Base-by-base conservation (phyloP, 371 early-diverging fungal species). In the Mortierella sp. region DNA sequence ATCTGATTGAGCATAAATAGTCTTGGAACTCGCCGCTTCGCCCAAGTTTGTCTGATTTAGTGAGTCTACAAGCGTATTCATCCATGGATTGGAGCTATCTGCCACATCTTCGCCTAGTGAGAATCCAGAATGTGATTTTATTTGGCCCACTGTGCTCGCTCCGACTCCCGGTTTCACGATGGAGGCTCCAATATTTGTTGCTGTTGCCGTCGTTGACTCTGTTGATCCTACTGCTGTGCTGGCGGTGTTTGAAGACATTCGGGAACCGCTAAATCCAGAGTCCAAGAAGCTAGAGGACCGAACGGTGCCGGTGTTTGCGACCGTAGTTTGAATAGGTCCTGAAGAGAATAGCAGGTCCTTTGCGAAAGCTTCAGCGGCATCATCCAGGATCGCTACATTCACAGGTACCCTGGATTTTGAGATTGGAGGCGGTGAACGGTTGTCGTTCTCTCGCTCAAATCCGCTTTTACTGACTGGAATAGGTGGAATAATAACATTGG, bases 51-150 rank as follows among this genome's bases (percentile, higher is more conserved):
- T 68, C 14, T 61, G 45, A 6, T 75, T 72, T 58, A 75, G 6
- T 6, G 80, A 80, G 28, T 80, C 80, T 8, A 54, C 72, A 37
- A 79, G 26, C 2, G 68, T 58, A 28, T 79, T 79, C 75, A 68
- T 75, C 80, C 80, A 79, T 1, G 80, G 80, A 30, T 78, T 78
- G 22, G 70, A 59, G 64, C 67, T 70, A 37, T 79, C 80, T 11
- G 71, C 69, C 4, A 80, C 72, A 59, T 80, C 80, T 45, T 75
- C 80, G 22, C 80, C 80, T 28, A 80, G 20, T 4, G 79, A 79
- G 51, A 79, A 79, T 39, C 80, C 72, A 11, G 70, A 69, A 11
- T 52, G 24, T 12, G 68, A 54, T 22, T 70, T 70, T 24, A 47
- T 14, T 22, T 75, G 70, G 0, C 64, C 59, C 11, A 68, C 60